A percentile compares a stretch with the other conserved stretches of the same genome.
Conservation (phyloP, 192 early-diverging fungal genomes). For the Rhizophagus clarus region DNA sequence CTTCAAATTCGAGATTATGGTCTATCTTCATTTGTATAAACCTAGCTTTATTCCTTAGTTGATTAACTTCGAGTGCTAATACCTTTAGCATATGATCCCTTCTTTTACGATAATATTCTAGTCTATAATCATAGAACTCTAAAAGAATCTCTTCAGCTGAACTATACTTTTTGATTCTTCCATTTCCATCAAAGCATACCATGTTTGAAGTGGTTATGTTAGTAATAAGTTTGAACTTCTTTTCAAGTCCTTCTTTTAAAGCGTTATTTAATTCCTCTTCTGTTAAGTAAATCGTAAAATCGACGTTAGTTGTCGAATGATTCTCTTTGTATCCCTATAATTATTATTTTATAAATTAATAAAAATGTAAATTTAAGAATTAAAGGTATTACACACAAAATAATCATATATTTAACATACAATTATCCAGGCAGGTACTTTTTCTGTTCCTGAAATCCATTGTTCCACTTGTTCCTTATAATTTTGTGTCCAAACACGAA, state of each 20-base stretch:
- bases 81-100: slow-evolving; percentile 74
- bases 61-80: slow-evolving; percentile 65
- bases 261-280: slow-evolving; percentile 74
- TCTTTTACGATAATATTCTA: slow-evolving; percentile 84
- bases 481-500: slow-evolving; percentile 83
- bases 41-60: slow-evolving; percentile 69
- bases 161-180: slow-evolving; percentile 82
- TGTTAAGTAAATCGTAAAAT: slow-evolving; percentile 63
- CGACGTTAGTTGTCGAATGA: background rate
- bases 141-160: slow-evolving; percentile 77
- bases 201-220: slow-evolving; percentile 85
- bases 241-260: slow-evolving; percentile 78
- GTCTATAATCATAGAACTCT: slow-evolving; percentile 86
- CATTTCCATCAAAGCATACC: slow-evolving; percentile 91
- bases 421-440: slow-evolving; percentile 60
- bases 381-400: no score
- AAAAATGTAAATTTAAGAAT: background rate
- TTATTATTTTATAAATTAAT: background rate
- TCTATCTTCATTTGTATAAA: slow-evolving; percentile 92
- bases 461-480: slow-evolving; percentile 86
- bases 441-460: slow-evolving; percentile 81
- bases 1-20: slow-evolving; percentile 78
- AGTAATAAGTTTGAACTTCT: slow-evolving; percentile 75
- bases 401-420: background rate
- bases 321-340: background rate